A percentile compares a stretch with the other conserved stretches of the same genome.
These are phyloP conservation scores for Fusarium buharicum DNA, from an alignment of 2,329 filamentous ascomycete genomes.

Conservation along the genomic window DNA sequence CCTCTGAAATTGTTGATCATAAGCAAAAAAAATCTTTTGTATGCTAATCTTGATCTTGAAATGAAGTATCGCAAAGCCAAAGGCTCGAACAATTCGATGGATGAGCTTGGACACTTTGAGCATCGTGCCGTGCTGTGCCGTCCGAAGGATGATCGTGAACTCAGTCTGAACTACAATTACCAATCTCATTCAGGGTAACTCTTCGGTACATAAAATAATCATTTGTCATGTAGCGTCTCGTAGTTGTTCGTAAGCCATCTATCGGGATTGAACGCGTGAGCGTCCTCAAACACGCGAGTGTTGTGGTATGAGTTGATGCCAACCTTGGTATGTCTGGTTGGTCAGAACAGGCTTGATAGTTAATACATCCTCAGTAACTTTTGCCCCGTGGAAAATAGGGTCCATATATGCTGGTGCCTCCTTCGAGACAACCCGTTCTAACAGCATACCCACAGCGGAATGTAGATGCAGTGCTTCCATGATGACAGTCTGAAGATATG, in stretches of 20 bases:
- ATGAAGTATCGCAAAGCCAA: conserved; percentile 17
- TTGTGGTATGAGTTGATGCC: conserved; percentile 29
- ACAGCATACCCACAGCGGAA: conserved; percentile 17
- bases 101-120: conserved; percentile 30
- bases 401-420: conserved; percentile 23
- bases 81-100: conserved; percentile 13
- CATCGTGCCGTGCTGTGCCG: conserved; percentile 18
- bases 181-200: background rate
- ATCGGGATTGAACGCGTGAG: conserved; percentile 20
- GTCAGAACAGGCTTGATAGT: background rate
- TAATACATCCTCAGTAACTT: background rate
- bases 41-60: background rate
- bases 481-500: conserved; percentile 31
- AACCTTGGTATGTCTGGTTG: conserved; percentile 19
- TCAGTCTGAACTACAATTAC: conserved; percentile 9
- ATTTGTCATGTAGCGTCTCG: conserved; percentile 16
- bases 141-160: conserved; percentile 24
- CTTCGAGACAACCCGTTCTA: conserved; percentile 25
- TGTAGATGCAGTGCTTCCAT: conserved; percentile 36
- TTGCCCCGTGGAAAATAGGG: conserved; percentile 27
- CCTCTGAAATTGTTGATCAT: background rate
- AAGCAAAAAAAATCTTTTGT: conserved; percentile 13
- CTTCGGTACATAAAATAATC: conserved; percentile 32
- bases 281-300: conserved; percentile 22
- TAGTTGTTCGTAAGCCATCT: conserved; percentile 22